Conservation (phyloP, 1,284 basidiomycete genomes). For the Ceratobasidium papillatum region DNA sequence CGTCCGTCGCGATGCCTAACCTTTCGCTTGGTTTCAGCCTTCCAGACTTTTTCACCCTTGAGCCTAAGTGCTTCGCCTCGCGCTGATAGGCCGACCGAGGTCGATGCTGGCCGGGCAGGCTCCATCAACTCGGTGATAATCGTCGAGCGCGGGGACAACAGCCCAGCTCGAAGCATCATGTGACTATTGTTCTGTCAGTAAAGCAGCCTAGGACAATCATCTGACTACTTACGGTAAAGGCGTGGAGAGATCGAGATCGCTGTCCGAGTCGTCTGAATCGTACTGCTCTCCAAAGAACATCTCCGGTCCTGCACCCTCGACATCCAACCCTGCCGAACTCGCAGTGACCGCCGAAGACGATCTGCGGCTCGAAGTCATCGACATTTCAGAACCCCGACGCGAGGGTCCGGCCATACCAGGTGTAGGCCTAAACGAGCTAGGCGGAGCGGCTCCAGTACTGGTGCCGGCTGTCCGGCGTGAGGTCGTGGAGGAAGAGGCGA, state of each 20-base stretch:
- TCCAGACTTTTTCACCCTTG: constrained; percentile 42
- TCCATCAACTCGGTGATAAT: constrained; percentile 54
- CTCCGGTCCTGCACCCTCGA: constrained; percentile 18
- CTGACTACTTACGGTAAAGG: constrained; percentile 70
- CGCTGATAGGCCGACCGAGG: neutral
- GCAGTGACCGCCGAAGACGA: constrained; percentile 16
- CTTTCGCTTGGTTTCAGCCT: constrained; percentile 67
- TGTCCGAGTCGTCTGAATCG: constrained; percentile 62
- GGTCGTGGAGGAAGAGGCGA: neutral
- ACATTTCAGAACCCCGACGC: constrained; percentile 16
- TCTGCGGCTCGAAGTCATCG: neutral
- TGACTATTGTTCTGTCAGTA: constrained; percentile 57
- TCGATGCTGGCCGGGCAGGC: neutral
- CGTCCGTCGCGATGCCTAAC: constrained; percentile 74
- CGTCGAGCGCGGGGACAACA: constrained; percentile 78
- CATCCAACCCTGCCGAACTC: constrained; percentile 20
- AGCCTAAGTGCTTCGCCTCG: constrained; percentile 12
- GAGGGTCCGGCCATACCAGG: constrained; percentile 11
- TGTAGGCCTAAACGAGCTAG: neutral
- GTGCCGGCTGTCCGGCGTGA: constrained; percentile 1
- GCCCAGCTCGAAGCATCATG: constrained; percentile 75
- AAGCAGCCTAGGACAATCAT: neutral
- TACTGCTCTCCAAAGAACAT: constrained; percentile 32
- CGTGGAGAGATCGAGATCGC: constrained; percentile 77
- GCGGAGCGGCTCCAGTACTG: neutral